A percentile compares a stretch with the other conserved stretches of the same genome.
Evolutionary conservation across 177 flowering plant genomes (phyloP).

Genomic region (Viscum album): DNA sequence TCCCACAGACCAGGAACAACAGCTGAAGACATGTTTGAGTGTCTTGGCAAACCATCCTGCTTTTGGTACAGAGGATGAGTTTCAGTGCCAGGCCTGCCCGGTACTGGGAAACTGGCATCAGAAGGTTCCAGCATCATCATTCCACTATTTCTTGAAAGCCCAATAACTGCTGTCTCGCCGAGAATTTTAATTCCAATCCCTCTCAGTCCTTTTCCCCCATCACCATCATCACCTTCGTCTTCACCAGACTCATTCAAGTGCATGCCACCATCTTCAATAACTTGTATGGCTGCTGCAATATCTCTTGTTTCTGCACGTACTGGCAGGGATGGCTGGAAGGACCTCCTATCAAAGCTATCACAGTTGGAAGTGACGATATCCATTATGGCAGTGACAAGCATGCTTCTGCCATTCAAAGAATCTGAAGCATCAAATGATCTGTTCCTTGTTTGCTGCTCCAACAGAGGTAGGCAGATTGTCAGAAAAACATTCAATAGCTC

Average conservation of each 20-base stretch:
- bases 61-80: conserved; percentile 26
- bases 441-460: conserved; percentile 52
- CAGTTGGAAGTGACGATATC: conserved; percentile 80
- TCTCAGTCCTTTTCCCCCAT: conserved; percentile 55
- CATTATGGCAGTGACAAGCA: conserved; percentile 97
- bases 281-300: conserved; percentile 81
- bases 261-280: conserved; percentile 83
- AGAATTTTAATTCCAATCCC: conserved; percentile 89
- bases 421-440: conserved; percentile 60
- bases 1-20: conserved; percentile 97
- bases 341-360: conserved; percentile 41
- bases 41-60: conserved; percentile 23
- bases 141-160: conserved; percentile 50
- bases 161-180: conserved; percentile 71
- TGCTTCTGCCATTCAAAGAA: conserved; percentile 88
- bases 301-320: conserved; percentile 68
- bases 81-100: conserved; percentile 16
- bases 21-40: conserved; percentile 33
- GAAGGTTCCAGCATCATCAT: conserved; percentile 23
- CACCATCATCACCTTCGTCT: conserved; percentile 51
- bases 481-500: conserved; percentile 21
- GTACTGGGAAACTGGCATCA: conserved; percentile 17
- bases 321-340: conserved; percentile 56
- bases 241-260: conserved; percentile 48
- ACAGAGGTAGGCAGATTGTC: conserved; percentile 29